Base-by-base conservation (phyloP, 306 rosid species). In the Lathyrus aphaca region DNA sequence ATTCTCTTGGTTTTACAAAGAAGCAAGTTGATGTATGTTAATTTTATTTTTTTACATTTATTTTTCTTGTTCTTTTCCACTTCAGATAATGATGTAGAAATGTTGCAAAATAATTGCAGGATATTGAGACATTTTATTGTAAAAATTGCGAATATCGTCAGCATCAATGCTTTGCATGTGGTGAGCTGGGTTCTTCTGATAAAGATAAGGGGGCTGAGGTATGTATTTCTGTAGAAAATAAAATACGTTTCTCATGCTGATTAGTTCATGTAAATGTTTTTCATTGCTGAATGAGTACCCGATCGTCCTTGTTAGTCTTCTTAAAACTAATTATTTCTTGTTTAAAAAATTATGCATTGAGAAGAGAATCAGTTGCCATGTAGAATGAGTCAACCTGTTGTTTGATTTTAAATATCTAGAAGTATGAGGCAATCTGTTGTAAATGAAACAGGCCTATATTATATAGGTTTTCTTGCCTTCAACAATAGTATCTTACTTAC, bases 141-240 rank as follows among this genome's bases (percentile, higher is more conserved):
- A 81, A 84, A 79, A 94, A 91, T 81, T 94, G 99, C 57, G 72
- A 82, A 59, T 50, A 73, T 74, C 76, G 74, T 32, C 96, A 78
- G 77, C 99, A 94, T 74, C 97, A 94, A 68, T 94, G 99, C 86
- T 91, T 80, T 79, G 89, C 75, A 58, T 94, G 99, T 63, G 95
- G 99, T 80, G 71, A 86, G 81, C 73, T 91, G 69, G 99, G 99
- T 44, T 87, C 83, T 27, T 94, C 97, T 39, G 89, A 80, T 65
- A 80, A 83, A 78, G 81, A 74, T 76, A 81, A 75, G 10, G 84
- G 78, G 44, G 87, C 89, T 55, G 96, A 94, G 97, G 99, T 94
- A 91, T 64, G 99, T 94, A 91, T 64, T 75, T 63, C 68, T 62
- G 19, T 17, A 19, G 18, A 58, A 44, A 62, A 73, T 61, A 46